Evolutionary conservation across 257 asterid genomes (phyloP), one percentile per base, ranked within the genome.

Genomic region (Nicotiana undulata): DNA sequence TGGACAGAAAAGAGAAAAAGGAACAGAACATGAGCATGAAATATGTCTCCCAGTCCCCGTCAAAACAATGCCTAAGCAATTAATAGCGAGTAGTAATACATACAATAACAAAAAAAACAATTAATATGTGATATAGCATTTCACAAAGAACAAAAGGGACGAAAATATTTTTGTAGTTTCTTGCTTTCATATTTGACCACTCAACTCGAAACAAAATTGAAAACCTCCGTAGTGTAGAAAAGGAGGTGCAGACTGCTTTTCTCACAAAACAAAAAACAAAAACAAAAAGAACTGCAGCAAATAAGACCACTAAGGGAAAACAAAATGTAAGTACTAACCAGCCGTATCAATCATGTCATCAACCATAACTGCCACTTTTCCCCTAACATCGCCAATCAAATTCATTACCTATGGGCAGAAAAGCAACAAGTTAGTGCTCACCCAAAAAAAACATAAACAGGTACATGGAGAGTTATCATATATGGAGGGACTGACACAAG

Each of bases 301-400:
- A 46, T 24, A 72, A 72, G 60, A 46, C 9, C 78, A 72, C 16
- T 22, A 72, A 72, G 16, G 13, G 37, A 24, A 72, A 72, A 49
- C 24, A 7, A 72, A 44, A 72, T 32, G 34, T 20, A 70, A 70
- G 49, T 6, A 86, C 85, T 68, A 82, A 94, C 98, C 98, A 63
- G 98, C 98, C 9, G 98, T 94, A 85, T 94, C 98, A 81, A 94
- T 94, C 98, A 94, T 94, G 90, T 94, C 98, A 88, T 94, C 98
- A 76, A 94, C 91, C 98, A 94, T 91, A 49, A 94, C 98, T 10
- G 98, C 98, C 86, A 94, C 95, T 88, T 94, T 94, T 67, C 98
- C 98, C 86, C 88, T 88, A 63, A 94, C 98, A 83, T 94, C 98
- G 81, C 98, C 98, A 82, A 94, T 94, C 87, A 94, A 86, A 88